Percentiles rank a stretch among this genome's conserved stretches.
phyloP scores from a whole-genome alignment of 441 rosid species.

The Heliophila coronopifolia region DNA sequence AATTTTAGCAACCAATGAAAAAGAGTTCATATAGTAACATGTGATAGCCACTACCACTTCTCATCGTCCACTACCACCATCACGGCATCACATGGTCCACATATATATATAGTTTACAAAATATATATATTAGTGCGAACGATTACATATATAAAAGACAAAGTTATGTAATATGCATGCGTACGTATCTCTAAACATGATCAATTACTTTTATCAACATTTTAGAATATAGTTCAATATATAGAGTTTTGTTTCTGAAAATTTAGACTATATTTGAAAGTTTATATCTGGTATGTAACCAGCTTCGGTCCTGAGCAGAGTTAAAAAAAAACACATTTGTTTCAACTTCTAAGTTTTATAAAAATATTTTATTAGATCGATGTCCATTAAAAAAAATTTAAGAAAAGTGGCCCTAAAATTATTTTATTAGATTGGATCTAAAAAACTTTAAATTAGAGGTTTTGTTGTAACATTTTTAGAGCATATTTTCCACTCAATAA shows the following conservation, averaged over 20 bases:
- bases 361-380: no score
- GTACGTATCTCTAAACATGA: conserved; percentile 7
- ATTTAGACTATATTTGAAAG: neutral
- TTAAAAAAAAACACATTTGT: no score
- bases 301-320: neutral
- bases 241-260: conserved; percentile 10
- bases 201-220: neutral
- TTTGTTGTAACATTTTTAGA: neutral
- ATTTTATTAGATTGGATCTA: neutral
- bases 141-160: conserved; percentile 15
- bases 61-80: conserved; percentile 13
- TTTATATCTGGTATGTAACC: neutral
- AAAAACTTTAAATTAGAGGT: neutral
- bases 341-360: no score
- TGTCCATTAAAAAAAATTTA: no score
- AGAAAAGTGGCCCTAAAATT: neutral
- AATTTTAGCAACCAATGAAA: neutral
- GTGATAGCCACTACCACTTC: conserved; percentile 16
- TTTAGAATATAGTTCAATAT: conserved; percentile 13
- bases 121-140: conserved; percentile 3
- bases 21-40: conserved; percentile 9
- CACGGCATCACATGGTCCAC: conserved; percentile 26
- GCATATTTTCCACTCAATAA: conserved; percentile 9
- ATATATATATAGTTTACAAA: neutral
- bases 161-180: conserved; percentile 2